Conservation (phyloP, 306 rosid species). For the Glycyrrhiza uralensis region DNA sequence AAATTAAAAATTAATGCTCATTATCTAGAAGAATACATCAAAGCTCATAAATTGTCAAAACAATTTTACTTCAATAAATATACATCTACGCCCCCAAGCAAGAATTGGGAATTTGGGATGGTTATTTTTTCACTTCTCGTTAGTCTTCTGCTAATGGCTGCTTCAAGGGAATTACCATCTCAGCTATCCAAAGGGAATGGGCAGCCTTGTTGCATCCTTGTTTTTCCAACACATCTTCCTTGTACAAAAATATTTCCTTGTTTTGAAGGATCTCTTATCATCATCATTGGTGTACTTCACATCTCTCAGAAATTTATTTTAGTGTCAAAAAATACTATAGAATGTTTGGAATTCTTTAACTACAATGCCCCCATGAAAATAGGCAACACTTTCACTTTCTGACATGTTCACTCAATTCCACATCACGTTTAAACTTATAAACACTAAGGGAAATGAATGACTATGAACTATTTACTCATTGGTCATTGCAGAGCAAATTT, state of each 20-base stretch:
- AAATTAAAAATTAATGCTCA: not conserved
- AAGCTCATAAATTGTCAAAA: not conserved
- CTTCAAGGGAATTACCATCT: not conserved
- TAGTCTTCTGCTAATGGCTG: not conserved
- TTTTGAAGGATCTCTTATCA: not conserved
- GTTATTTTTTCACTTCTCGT: not conserved
- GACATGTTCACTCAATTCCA: not conserved
- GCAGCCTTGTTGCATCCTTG: not conserved
- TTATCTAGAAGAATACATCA: not conserved
- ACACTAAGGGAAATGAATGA: not conserved
- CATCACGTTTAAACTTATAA: not conserved
- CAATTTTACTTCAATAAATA: not conserved
- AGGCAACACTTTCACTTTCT: not conserved
- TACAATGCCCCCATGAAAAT: not conserved
- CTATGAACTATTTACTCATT: not conserved
- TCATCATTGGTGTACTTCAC: not conserved
- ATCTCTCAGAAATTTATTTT: not conserved
- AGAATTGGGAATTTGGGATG: not conserved
- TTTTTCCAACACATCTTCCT: not conserved
- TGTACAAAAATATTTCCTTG: not conserved
- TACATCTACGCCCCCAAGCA: not conserved
- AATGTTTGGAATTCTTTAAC: not conserved
- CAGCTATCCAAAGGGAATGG: not conserved
- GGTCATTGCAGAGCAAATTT: not conserved
- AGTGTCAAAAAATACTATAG: not conserved